These are phyloP conservation scores for Przewalskia tangutica DNA, from an alignment of 257 asterid genomes.

Conservation along the genomic window DNA sequence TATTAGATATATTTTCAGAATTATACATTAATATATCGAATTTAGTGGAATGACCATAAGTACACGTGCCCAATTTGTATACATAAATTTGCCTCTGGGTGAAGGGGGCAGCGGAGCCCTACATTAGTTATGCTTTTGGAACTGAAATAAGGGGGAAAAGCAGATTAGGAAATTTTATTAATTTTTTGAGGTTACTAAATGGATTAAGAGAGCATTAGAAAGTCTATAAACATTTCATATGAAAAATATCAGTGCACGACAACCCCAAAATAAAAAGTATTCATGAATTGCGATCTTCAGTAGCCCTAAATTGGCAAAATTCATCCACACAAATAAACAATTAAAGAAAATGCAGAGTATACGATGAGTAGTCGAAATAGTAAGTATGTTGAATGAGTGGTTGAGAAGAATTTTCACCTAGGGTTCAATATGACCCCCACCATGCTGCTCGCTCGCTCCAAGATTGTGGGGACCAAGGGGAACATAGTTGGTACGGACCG, in stretches of 20 bases:
- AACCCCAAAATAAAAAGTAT: neutral
- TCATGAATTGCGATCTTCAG: neutral
- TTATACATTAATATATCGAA: no score
- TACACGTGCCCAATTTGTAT: no score
- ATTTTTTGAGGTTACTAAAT: neutral
- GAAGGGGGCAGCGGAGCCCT: neutral
- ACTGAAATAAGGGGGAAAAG: neutral
- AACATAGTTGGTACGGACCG: neutral
- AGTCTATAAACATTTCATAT: neutral
- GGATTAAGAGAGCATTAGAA: neutral
- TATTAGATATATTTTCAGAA: no score
- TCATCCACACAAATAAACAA: neutral
- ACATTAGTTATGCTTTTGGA: neutral
- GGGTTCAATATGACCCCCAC: neutral
- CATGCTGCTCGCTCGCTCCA: neutral
- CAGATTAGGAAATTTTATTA: neutral
- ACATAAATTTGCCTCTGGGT: no score
- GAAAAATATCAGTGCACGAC: neutral
- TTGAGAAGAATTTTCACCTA: neutral
- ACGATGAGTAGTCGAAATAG: neutral
- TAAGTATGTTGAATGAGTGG: neutral
- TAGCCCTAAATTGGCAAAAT: neutral
- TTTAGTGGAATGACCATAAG: no score
- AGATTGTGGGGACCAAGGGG: neutral
- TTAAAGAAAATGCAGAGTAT: neutral